Evolutionary conservation across 1,139 yeast genomes (phyloP), one percentile per base, ranked within the genome.

Genomic region (Hansenula lynferdii): DNA sequence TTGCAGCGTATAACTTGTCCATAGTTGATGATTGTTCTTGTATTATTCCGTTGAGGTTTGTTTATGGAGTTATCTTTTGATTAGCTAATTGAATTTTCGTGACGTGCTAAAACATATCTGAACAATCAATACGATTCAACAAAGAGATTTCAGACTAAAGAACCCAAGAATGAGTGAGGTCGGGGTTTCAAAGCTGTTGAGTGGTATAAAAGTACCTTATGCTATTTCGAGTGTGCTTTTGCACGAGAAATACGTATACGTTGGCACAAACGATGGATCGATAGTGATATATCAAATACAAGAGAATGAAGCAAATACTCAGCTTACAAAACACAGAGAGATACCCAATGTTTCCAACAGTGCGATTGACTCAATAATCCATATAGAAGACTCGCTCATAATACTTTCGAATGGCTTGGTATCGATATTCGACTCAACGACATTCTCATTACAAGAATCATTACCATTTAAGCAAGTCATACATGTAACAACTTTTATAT

Each of bases 1-100:
- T 41, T n/a, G 42, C 38, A 4, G 30, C 16, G 17, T 35, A 30
- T 6, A 34, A n/a, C n/a, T n/a, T n/a, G n/a, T n/a, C n/a, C n/a
- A n/a, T n/a, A n/a, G n/a, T n/a, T n/a, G n/a, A n/a, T n/a, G n/a
- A n/a, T n/a, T n/a, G n/a, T n/a, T n/a, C n/a, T n/a, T n/a, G n/a
- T n/a, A n/a, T n/a, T n/a, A n/a, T n/a, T n/a, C n/a, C n/a, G n/a
- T n/a, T n/a, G n/a, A n/a, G n/a, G n/a, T n/a, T n/a, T n/a, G n/a
- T n/a, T n/a, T n/a, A n/a, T n/a, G n/a, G n/a, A n/a, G n/a, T n/a
- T n/a, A n/a, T n/a, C n/a, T n/a, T n/a, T n/a, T n/a, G n/a, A n/a
- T n/a, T n/a, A n/a, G n/a, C n/a, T n/a, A n/a, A n/a, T n/a, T n/a
- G n/a, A n/a, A n/a, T n/a, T n/a, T n/a, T n/a, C n/a, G n/a, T n/a